Evolutionary conservation across 805 yeast species (phyloP).

Genomic region (Candida nonsorbophila): DNA sequence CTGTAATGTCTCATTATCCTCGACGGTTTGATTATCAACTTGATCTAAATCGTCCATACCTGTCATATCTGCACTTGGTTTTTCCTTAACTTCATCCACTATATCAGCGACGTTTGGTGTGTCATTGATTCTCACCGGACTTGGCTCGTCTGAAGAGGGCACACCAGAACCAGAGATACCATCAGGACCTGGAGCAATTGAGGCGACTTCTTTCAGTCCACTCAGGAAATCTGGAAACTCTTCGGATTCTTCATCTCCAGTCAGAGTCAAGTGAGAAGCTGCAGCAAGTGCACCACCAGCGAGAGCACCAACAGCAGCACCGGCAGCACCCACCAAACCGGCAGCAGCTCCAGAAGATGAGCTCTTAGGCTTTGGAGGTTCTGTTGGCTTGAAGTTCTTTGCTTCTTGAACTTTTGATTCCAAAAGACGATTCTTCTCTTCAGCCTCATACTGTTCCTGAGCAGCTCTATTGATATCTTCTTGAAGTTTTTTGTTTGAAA

Average conservation of each 20-base stretch:
- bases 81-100: conserved; percentile 23
- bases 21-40: conserved; percentile 2
- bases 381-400: conserved; percentile 10
- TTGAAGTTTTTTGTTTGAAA: conserved; percentile 15
- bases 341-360: conserved; percentile 1
- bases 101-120: too few species aligned
- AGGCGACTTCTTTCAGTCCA: background rate
- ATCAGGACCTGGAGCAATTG: conserved; percentile 1
- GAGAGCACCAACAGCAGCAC: conserved; percentile 15
- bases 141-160: too few species aligned
- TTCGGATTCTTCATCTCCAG: conserved; percentile 1
- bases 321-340: conserved; percentile 12
- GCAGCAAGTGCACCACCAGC: conserved; percentile 11
- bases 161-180: conserved; percentile 4
- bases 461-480: conserved; percentile 15
- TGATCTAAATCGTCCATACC: conserved; percentile 17
- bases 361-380: conserved; percentile 4
- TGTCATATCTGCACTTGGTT: conserved; percentile 22
- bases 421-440: conserved; percentile 11
- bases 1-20: background rate
- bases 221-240: background rate
- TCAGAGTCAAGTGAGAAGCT: background rate
- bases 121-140: too few species aligned
- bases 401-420: conserved; percentile 8
- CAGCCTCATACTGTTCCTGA: conserved; percentile 10